These are phyloP conservation scores for Tetrahymena thermophila DNA, from an alignment of 73 alveolate species.

Conservation along the genomic window DNA sequence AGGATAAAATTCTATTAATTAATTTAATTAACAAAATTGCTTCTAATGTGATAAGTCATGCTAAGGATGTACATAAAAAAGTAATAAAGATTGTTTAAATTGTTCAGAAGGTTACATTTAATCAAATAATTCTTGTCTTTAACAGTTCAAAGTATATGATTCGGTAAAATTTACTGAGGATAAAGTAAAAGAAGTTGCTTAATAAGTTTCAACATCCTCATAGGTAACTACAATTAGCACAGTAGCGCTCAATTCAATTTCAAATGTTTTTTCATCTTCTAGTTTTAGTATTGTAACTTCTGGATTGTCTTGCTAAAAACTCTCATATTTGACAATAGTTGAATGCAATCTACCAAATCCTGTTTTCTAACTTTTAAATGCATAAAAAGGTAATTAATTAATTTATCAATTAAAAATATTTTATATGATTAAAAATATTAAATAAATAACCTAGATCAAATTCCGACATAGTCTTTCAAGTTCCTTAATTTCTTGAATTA, in stretches of 20 bases:
- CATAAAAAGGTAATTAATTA: neutral
- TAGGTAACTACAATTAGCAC: neutral
- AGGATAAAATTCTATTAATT: neutral
- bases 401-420: too few species aligned
- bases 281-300: neutral
- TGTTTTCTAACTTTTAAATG: neutral
- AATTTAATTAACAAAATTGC: neutral
- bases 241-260: neutral
- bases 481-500: neutral
- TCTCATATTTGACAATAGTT: neutral
- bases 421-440: too few species aligned
- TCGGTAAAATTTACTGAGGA: neutral
- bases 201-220: neutral
- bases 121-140: neutral
- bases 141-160: neutral
- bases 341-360: neutral
- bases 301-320: neutral
- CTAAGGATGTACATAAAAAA: neutral
- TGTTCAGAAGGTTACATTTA: neutral
- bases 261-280: neutral
- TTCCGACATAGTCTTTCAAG: neutral
- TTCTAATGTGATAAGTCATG: neutral
- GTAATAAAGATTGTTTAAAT: neutral
- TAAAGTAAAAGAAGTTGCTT: neutral
- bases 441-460: neutral